Conservation (phyloP, 1,284 basidiomycete species). For the Erythrobasidium hasegawianum region DNA sequence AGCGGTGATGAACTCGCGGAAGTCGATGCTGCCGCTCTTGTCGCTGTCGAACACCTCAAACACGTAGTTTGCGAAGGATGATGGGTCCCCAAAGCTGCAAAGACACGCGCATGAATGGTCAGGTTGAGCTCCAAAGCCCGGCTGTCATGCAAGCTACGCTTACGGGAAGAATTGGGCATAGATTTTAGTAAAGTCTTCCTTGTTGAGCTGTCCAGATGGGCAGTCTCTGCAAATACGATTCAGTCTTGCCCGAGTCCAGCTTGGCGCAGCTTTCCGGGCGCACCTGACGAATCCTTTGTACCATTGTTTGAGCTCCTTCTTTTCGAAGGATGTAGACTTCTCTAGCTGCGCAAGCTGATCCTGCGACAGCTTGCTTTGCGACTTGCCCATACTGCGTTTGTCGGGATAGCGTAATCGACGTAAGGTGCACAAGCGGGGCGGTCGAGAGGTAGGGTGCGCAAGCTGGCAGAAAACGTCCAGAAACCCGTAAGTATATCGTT, state of each 20-base stretch:
- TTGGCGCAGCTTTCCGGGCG: neutral
- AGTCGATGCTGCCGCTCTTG: constrained; percentile 93
- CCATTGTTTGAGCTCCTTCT: constrained; percentile 99
- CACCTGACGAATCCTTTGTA: constrained; percentile 38
- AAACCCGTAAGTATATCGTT: too few species aligned
- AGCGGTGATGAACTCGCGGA: constrained; percentile 98
- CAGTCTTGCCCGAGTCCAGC: neutral
- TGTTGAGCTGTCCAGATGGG: constrained; percentile 93
- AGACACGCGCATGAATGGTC: neutral
- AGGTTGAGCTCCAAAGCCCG: neutral
- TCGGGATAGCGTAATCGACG: neutral
- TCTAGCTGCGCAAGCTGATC: constrained; percentile 94
- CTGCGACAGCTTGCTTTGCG: constrained; percentile 89
- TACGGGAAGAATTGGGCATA: constrained; percentile 70
- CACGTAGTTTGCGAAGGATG: constrained; percentile 95
- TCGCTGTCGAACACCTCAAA: constrained; percentile 83
- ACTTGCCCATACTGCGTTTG: constrained; percentile 69
- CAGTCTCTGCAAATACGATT: constrained; percentile 77
- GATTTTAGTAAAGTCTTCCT: constrained; percentile 92
- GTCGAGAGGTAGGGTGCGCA: too few species aligned
- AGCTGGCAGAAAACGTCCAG: too few species aligned
- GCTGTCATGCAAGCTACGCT: neutral
- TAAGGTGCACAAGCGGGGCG: too few species aligned
- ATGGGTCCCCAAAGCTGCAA: constrained; percentile 84
- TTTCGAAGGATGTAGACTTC: constrained; percentile 99